Percentiles rank a stretch among this genome's conserved stretches.
phyloP scores from a whole-genome alignment of 805 yeast genomes.

The Yarrowia osloensis region DNA sequence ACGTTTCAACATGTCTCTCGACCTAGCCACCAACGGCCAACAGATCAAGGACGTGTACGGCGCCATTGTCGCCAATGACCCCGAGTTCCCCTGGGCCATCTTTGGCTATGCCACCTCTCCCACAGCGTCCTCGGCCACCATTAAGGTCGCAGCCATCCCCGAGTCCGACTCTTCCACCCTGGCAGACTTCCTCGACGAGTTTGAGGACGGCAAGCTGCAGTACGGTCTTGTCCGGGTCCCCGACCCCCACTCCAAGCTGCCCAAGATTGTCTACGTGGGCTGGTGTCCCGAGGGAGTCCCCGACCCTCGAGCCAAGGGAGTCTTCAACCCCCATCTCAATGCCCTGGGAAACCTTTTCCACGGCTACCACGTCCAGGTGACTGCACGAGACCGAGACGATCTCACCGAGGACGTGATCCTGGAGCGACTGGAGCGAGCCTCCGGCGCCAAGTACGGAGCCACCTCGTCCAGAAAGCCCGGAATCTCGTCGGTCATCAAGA shows the following conservation, averaged over 20 bases:
- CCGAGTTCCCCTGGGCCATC: slow-evolving; percentile 70
- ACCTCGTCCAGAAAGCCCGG: slow-evolving; percentile 35
- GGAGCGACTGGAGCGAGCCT: slow-evolving; percentile 79
- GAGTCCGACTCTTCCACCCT: slow-evolving; percentile 63
- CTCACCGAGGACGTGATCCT: slow-evolving; percentile 75
- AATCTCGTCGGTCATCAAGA: slow-evolving; percentile 40
- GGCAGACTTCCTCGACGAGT: slow-evolving; percentile 74
- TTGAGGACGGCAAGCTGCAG: slow-evolving; percentile 85
- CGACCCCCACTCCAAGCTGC: slow-evolving; percentile 89
- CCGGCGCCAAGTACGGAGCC: slow-evolving; percentile 91
- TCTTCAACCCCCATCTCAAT: slow-evolving; percentile 47
- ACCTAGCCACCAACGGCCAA: slow-evolving; percentile 66
- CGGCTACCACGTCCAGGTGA: slow-evolving; percentile 93
- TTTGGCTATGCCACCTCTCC: slow-evolving; percentile 68
- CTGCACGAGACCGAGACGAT: slow-evolving; percentile 94
- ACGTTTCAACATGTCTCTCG: slow-evolving; percentile 39
- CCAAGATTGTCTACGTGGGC: slow-evolving; percentile 80
- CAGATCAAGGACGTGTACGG: slow-evolving; percentile 76
- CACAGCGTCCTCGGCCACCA: slow-evolving; percentile 44
- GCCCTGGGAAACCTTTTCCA: slow-evolving; percentile 46
- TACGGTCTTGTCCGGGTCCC: slow-evolving; percentile 86
- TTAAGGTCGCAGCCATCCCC: slow-evolving; percentile 45
- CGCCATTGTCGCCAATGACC: slow-evolving; percentile 75
- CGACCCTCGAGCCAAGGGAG: slow-evolving; percentile 45
- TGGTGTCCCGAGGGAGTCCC: slow-evolving; percentile 97